Base-by-base conservation (phyloP, 75 land plant genomes). In the Pseudotsuga menziesii region DNA sequence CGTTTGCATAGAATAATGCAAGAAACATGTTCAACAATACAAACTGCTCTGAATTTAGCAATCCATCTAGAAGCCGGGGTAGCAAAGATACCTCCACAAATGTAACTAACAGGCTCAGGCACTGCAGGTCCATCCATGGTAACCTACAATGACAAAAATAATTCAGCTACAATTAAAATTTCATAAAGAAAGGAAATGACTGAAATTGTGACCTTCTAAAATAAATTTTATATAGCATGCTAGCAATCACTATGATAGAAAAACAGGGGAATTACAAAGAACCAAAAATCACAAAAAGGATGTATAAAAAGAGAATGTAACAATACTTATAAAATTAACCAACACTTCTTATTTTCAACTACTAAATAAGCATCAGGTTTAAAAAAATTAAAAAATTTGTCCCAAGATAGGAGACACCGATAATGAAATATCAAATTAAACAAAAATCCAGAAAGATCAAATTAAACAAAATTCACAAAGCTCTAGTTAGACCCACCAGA, bases 101-200 rank as follows among this genome's bases (percentile, higher is more conserved):
- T 79, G 80, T 89, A 89, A 82, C 83, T 85, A 14, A 89, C 91
- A 6, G 89, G 89, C 60, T 89, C 89, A 1, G 91, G 89, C 76
- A 83, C 19, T 41, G 75, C 22, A 87, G 78, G 85, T 85, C 91
- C 91, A 89, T 89, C 36, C 61, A 44, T 73, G 75, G 69, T 64
- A 35, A 9, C 69, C 69, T 64, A 41, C 19, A 32, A 64, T 15
- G 17, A 14, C 17, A 9, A 1, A 15, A 29, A 63, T 29, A 39
- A 29, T 16, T 63, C 0, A 64, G 69, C 19, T 16, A 64, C 20
- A 17, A 64, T 29, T 29, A 64, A 29, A 64, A 29, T 64, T 64
- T 20, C 9, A 64, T 64, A 22, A 19, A 59, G 69, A 64, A 64
- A 13, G 32, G 20, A 64, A 64, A 29, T 64, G 16, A 19, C 16